These are phyloP conservation scores for Neurospora discreta DNA, from an alignment of 495 filamentous ascomycete genomes.

Conservation along the genomic window DNA sequence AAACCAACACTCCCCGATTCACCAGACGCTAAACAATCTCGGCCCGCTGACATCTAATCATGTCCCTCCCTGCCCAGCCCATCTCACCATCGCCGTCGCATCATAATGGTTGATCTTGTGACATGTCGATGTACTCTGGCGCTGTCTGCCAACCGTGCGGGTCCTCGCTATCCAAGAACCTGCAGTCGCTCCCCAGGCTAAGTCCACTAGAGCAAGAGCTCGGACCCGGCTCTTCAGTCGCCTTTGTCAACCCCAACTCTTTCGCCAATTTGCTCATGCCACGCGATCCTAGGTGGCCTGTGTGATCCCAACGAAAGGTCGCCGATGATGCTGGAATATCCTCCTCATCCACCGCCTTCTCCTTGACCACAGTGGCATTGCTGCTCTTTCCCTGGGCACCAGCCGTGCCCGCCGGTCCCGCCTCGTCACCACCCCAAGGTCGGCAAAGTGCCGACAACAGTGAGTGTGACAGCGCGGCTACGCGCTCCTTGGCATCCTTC, in stretches of 20 bases:
- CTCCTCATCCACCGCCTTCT: background rate
- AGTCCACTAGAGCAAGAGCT: background rate
- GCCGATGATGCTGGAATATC: background rate
- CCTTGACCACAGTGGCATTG: background rate
- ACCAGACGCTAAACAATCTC: background rate
- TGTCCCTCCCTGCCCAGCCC: background rate
- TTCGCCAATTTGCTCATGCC: background rate
- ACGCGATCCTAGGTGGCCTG: background rate
- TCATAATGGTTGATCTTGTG: background rate
- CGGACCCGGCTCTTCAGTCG: background rate
- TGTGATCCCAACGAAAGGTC: conserved; percentile 8
- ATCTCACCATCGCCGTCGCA: background rate
- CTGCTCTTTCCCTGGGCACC: background rate
- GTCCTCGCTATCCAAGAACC: conserved; percentile 17
- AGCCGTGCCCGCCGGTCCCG: background rate
- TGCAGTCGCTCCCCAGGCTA: background rate
- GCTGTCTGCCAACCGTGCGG: conserved; percentile 14
- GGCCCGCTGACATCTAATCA: background rate
- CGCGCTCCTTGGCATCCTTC: background rate
- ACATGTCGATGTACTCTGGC: background rate
- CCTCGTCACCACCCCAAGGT: conserved; percentile 9
- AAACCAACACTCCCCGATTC: background rate
- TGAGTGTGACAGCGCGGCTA: conserved; percentile 1
- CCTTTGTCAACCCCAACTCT: background rate
- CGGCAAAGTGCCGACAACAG: conserved; percentile 14